Evolutionary conservation across 2,329 filamentous ascomycete genomes (phyloP), one percentile per base, ranked within the genome.

Genomic region (Epichloe typhina): DNA sequence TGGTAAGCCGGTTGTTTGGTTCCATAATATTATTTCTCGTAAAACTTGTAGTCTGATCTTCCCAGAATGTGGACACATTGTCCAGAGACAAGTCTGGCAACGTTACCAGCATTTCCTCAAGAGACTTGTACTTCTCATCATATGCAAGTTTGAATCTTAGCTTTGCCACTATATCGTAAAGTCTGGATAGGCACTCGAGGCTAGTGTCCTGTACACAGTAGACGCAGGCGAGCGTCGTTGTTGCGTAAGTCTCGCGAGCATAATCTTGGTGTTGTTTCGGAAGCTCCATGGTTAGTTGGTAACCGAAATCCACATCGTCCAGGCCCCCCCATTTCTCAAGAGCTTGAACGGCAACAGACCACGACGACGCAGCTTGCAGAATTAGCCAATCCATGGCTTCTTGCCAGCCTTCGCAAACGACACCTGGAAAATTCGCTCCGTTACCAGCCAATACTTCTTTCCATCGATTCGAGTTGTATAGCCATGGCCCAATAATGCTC

Each of bases 311-410:
- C 45, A 84, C 73, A 59, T 90, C 86, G 6, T 71, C 70, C 0
- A 85, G 84, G 0, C 86, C 86, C 86, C 86, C 58, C 86, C 86
- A 91, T 55, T 85, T 77, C 53, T 82, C 76, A 36, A 89, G 69
- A 7, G 77, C 80, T 46, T 73, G 72, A 35, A 82, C 71, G n/a
- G 79, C 76, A n/a, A 81, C 69, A 26, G 65, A 69, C 74, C 87
- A 84, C 15, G 80, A 76, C 19, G 70, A 71, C 4, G 71, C 69
- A 1, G 84, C 80, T 53, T 80, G 77, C 3, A 68, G 61, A 13
- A 76, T 71, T 39, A 91, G 71, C 84, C 85, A 90, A 50, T 76
- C 71, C 49, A 86, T 79, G 4, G 84, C 71, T 55, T 77, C 73
- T 54, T 87, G 81, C 84, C 85, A 90, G 7, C 81, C 83, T 41